phyloP scores from a whole-genome alignment of 352 stramenopile species.

The Phytophthora cryptogea region DNA sequence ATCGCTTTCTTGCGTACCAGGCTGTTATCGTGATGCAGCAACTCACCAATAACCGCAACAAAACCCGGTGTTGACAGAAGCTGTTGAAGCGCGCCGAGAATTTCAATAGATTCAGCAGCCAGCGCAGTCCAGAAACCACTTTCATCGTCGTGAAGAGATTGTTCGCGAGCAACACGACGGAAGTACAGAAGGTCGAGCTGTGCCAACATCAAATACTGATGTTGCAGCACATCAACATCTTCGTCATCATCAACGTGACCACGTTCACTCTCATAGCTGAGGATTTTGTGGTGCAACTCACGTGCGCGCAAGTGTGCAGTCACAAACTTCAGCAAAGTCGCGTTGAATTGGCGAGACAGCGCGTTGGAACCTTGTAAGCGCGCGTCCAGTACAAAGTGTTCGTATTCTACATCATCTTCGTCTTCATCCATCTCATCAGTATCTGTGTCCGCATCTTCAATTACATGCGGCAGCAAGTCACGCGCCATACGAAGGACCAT shows the following conservation, averaged over 20 bases:
- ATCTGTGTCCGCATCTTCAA: constrained; percentile 75
- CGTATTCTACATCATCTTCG: constrained; percentile 57
- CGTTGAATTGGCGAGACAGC: constrained; percentile 60
- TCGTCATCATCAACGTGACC: constrained; percentile 43
- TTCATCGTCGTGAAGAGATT: constrained; percentile 58
- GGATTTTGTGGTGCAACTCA: constrained; percentile 76
- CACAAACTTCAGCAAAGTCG: constrained; percentile 72
- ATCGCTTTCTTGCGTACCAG: constrained; percentile 90
- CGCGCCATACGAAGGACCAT: constrained; percentile 64
- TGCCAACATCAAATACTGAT: constrained; percentile 79
- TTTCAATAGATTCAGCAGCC: constrained; percentile 65
- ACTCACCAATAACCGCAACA: constrained; percentile 81
- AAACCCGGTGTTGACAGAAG: constrained; percentile 87
- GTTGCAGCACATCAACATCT: constrained; percentile 59
- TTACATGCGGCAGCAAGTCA: constrained; percentile 64
- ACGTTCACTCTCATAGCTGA: constrained; percentile 53
- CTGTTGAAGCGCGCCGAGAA: constrained; percentile 78
- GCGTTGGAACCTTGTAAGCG: constrained; percentile 40
- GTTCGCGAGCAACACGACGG: constrained; percentile 69
- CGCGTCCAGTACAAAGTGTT: constrained; percentile 51
- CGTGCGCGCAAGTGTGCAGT: constrained; percentile 63
- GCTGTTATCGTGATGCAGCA: constrained; percentile 86
- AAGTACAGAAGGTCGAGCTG: constrained; percentile 86
- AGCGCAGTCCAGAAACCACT: constrained; percentile 64
- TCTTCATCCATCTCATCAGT: constrained; percentile 78